phyloP scores from a whole-genome alignment of 768 basidiomycete species.

The Guyanaporus albipodus region DNA sequence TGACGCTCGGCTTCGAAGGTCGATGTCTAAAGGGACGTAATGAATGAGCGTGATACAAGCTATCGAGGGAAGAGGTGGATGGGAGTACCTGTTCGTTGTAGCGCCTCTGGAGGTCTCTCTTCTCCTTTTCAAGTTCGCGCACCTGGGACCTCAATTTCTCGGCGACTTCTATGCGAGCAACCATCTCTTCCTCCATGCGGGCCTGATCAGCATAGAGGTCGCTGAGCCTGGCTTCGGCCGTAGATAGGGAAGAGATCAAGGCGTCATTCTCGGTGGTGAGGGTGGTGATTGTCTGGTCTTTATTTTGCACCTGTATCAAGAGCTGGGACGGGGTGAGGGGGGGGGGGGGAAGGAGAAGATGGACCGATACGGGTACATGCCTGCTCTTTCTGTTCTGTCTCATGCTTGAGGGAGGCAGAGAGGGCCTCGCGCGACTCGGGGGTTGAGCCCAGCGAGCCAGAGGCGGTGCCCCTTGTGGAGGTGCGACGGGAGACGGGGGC shows the following conservation, averaged over 20 bases:
- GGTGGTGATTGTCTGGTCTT: constrained; percentile 61
- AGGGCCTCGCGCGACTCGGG: constrained; percentile 55
- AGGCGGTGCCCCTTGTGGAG: constrained; percentile 42
- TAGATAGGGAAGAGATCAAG: constrained; percentile 58
- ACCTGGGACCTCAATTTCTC: constrained; percentile 80
- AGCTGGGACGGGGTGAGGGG: constrained; percentile 52
- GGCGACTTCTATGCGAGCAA: constrained; percentile 74
- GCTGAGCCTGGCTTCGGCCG: constrained; percentile 67
- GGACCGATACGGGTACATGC: constrained; percentile 35
- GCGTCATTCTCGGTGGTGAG: constrained; percentile 63
- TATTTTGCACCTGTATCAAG: constrained; percentile 72
- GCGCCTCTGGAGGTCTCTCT: constrained; percentile 72
- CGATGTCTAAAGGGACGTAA: constrained; percentile 50
- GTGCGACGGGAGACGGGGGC: constrained; percentile 51
- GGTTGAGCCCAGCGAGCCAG: constrained; percentile 33
- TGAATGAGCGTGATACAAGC: constrained; percentile 10
- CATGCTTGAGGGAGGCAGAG: constrained; percentile 61
- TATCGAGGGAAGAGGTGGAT: constrained; percentile 12
- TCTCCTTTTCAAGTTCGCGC: constrained; percentile 86
- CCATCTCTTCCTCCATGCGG: constrained; percentile 78
- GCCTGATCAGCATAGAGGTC: constrained; percentile 81
- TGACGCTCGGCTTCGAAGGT: constrained; percentile 92
- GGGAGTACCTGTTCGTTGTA: constrained; percentile 79
- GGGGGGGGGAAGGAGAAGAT: constrained; percentile 8
- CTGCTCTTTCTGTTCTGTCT: constrained; percentile 80